Evolutionary conservation across 345 rosid genomes (phyloP).

Genomic region (Camelina neglecta): DNA sequence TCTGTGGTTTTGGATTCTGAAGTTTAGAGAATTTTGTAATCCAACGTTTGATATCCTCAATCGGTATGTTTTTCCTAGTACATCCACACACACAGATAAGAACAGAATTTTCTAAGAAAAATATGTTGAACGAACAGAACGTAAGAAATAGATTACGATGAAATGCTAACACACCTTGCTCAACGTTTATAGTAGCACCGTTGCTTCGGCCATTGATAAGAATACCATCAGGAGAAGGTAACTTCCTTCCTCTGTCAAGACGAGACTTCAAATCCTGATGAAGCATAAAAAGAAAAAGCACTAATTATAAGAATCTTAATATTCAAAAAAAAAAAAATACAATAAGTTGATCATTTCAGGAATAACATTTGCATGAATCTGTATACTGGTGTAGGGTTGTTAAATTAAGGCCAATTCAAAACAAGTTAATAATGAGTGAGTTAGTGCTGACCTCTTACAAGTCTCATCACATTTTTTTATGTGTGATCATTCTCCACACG

Average conservation of each 20-base stretch:
- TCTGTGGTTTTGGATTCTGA: constrained; percentile 51
- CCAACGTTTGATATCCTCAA: constrained; percentile 69
- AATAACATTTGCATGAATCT: not conserved
- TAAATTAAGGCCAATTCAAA: too few relatives aligned
- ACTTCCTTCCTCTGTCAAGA: constrained; percentile 66
- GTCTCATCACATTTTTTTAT: too few relatives aligned
- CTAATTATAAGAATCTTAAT: not conserved
- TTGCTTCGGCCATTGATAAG: constrained; percentile 89
- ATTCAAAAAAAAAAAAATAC: not conserved
- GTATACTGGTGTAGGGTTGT: not conserved
- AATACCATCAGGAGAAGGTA: constrained; percentile 81
- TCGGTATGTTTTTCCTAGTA: constrained; percentile 55
- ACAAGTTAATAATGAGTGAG: too few relatives aligned
- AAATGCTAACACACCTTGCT: constrained; percentile 63
- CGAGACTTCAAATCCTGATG: constrained; percentile 58
- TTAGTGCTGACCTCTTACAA: too few relatives aligned
- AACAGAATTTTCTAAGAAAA: not conserved
- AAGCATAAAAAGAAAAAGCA: not conserved
- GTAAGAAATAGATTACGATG: not conserved
- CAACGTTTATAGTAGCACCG: constrained; percentile 71
- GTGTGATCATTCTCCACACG: too few relatives aligned
- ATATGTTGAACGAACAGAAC: not conserved
- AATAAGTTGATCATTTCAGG: not conserved
- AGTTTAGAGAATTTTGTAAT: constrained; percentile 56
- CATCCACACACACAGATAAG: not conserved